Conservation (phyloP, 768 basidiomycete genomes). For the Collybiopsis luxurians region DNA sequence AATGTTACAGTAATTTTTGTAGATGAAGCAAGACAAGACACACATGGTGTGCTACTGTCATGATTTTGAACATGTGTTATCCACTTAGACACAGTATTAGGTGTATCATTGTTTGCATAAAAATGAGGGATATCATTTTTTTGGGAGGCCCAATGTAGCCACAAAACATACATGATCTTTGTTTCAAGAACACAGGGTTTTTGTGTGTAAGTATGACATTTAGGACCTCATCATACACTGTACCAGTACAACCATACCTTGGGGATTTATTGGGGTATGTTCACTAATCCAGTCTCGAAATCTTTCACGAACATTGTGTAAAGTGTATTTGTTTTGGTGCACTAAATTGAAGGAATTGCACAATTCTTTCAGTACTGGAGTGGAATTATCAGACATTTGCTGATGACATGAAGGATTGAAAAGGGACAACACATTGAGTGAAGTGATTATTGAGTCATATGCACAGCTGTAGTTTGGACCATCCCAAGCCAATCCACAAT, state of each 20-base stretch:
- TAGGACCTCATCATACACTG: not conserved
- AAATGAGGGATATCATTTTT: not conserved
- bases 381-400: not conserved
- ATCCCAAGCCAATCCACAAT: not conserved
- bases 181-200: not conserved
- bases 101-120: not conserved
- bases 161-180: not conserved
- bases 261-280: not conserved
- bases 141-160: not conserved
- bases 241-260: not conserved
- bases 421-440: not conserved
- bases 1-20: not conserved
- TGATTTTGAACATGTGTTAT: not conserved
- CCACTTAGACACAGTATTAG: not conserved
- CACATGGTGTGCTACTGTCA: not conserved
- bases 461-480: not conserved
- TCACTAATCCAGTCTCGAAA: not conserved
- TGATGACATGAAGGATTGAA: not conserved
- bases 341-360: not conserved
- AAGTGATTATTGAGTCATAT: not conserved
- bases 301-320: not conserved
- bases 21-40: not conserved
- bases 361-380: not conserved
- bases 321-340: not conserved
- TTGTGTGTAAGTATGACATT: not conserved